Evolutionary conservation across 2,329 filamentous ascomycete species (phyloP).

Genomic region (Colletotrichum melonis): DNA sequence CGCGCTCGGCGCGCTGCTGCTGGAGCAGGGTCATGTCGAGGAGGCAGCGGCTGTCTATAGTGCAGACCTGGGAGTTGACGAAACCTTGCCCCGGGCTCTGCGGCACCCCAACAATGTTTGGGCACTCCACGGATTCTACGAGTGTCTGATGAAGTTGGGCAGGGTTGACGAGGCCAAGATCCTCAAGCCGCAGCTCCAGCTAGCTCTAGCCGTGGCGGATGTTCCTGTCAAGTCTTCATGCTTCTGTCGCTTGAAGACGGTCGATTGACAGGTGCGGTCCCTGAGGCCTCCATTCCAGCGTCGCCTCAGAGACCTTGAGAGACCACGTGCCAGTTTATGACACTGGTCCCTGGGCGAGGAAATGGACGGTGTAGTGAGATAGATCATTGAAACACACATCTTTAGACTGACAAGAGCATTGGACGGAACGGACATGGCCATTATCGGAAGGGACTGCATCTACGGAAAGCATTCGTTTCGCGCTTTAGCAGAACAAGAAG

Average conservation of each 20-base stretch:
- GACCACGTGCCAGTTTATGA: slow-evolving; percentile 22
- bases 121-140: slow-evolving; percentile 79
- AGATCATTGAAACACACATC: background rate
- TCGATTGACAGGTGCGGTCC: slow-evolving; percentile 31
- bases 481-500: too few relatives aligned
- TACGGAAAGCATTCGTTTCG: background rate
- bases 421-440: background rate
- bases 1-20: slow-evolving; percentile 75
- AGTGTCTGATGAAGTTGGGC: slow-evolving; percentile 71
- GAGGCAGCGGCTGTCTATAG: slow-evolving; percentile 68
- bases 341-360: background rate
- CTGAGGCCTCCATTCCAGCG: slow-evolving; percentile 33
- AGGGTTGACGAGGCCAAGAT: slow-evolving; percentile 51
- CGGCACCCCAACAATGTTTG: slow-evolving; percentile 81
- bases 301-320: slow-evolving; percentile 12
- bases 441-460: background rate
- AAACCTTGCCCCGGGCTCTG: slow-evolving; percentile 70
- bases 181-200: slow-evolving; percentile 56
- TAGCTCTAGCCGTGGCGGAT: slow-evolving; percentile 68
- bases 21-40: slow-evolving; percentile 72
- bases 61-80: slow-evolving; percentile 70
- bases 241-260: slow-evolving; percentile 53
- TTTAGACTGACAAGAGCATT: background rate
- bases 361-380: background rate
- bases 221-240: slow-evolving; percentile 68